Base-by-base conservation (phyloP, 129 eudicot species). In the Chrysanthemum makinoi region DNA sequence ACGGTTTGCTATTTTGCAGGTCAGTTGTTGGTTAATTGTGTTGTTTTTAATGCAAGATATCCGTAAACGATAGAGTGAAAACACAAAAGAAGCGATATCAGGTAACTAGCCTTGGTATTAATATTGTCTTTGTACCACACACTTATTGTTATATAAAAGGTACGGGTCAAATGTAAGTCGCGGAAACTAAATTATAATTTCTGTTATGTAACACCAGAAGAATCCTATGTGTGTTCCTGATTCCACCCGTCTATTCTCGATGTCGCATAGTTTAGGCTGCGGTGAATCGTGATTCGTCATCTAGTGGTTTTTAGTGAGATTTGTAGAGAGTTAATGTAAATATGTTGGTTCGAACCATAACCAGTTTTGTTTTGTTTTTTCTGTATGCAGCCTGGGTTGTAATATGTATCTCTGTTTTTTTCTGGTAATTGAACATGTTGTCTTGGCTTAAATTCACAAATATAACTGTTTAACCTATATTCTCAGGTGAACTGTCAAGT, bases 1-100 rank as follows among this genome's bases (percentile, higher is more conserved):
- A 61, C 56, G 33, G n/a, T 76, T 51, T 69, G 18, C 49, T 24
- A 16, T 62, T 13, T 69, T 69, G 56, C 76, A 77, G 76, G 65
- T 62, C 9, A 24, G 47, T 57, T 46, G 9, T 17, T 28, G 35
- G 35, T 30, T 30, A 3, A 61, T 49, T 20, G 26, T 43, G 72
- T 24, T 47, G 59, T 72, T 46, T 16, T 6, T 20, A 20, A 13
- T 58, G 48, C 19, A 6, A 70, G 15, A 22, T 46, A 64, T 15
- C 17, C 19, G 26, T 6, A n/a, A 8, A 35, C 10, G 24, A 44
- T 52, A n/a, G 14, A 53, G 74, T 69, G 64, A 69, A 35, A 33
- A 54, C 9, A 70, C 35, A 39, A 39, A 43, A 35, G 65, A 48
- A 46, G 17, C 13, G 44, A 3, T 2, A 68, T 24, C 48, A 50